phyloP scores from a whole-genome alignment of 768 basidiomycete species.

The Exsudoporus frostii region DNA sequence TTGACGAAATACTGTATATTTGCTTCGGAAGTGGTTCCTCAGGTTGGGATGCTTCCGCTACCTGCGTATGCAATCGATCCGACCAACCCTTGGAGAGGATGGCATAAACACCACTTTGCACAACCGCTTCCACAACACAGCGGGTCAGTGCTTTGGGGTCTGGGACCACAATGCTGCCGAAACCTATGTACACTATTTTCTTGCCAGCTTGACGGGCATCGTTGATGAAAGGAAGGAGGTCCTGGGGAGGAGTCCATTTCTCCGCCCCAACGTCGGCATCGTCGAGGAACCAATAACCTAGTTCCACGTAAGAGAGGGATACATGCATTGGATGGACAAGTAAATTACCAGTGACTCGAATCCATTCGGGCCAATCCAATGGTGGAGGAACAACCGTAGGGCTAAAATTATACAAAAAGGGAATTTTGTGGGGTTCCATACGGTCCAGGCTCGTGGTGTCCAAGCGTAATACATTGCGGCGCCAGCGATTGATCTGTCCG shows the following conservation, averaged over 20 bases:
- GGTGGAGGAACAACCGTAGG: slow-evolving; percentile 88
- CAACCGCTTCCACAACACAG: slow-evolving; percentile 84
- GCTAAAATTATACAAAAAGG: slow-evolving; percentile 97
- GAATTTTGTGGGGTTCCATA: slow-evolving; percentile 97
- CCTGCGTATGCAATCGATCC: slow-evolving; percentile 75
- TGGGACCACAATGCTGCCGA: slow-evolving; percentile 95
- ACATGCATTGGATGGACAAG: slow-evolving; percentile 2
- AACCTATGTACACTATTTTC: slow-evolving; percentile 97
- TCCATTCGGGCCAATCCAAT: slow-evolving; percentile 99
- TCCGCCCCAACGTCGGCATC: slow-evolving; percentile 85
- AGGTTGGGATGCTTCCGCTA: slow-evolving; percentile 51
- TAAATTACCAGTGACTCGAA: slow-evolving; percentile 75
- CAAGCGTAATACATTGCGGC: slow-evolving; percentile 71
- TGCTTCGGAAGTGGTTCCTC: slow-evolving; percentile 73
- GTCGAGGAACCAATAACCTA: slow-evolving; percentile 97
- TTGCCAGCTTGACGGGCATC: slow-evolving; percentile 68
- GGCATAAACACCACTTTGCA: slow-evolving; percentile 82
- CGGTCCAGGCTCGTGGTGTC: slow-evolving; percentile 85
- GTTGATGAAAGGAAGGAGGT: slow-evolving; percentile 80
- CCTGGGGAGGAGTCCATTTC: slow-evolving; percentile 86
- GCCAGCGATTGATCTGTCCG: slow-evolving; percentile 94
- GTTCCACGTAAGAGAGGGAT: slow-evolving; percentile 4
- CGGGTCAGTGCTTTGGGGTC: slow-evolving; percentile 92
- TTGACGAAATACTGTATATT: slow-evolving; percentile 80
- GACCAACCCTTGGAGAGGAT: slow-evolving; percentile 99